Base-by-base conservation (phyloP, 1,284 basidiomycete genomes). In the Meira nashicola region DNA sequence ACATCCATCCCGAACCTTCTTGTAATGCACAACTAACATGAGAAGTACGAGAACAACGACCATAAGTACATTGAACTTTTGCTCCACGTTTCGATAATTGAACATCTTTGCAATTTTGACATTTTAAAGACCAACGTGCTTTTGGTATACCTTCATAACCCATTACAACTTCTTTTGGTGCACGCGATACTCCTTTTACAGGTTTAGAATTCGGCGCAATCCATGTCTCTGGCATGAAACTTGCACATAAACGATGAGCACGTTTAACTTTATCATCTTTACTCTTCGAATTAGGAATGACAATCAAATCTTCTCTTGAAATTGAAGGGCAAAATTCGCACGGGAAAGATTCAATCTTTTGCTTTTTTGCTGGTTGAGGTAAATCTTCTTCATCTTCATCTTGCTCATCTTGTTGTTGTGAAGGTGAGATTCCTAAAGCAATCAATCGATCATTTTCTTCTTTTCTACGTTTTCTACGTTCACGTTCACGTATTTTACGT, bases 61-160 rank as follows among this genome's bases (percentile, higher is more conserved):
- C 90, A 77, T 90, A 90, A 10, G 90, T 90, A 77, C 92, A 96
- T 73, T 96, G 92, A 33, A 95, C 86, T 58, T 92, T 92, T 3
- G 90, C 90, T 5, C 94, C 94, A 63, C 91, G 87, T 8, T 81
- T 82, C 65, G 87, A 89, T 15, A 83, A 79, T 39, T 83, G 83
- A 25, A 81, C 82, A 73, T 86, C 89, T 28, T 83, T 82, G 77
- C 93, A 97, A 5, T 86, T 84, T 11, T 85, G 83, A 77, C 93
- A 96, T 87, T 92, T 94, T 59, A 77, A 71, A 28, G 61, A 56
- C 62, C 70, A 74, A 19, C 73, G 66, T 6, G 66, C 72, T 39
- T 65, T 67, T 46, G 70, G 63, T 50, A 76, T 73, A 28, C 59
- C 61, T 14, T 65, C 68, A 53, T 64, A 70, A 41, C 74, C 72